Base-by-base conservation (phyloP, 306 rosid species). In the Albizia julibrissin region DNA sequence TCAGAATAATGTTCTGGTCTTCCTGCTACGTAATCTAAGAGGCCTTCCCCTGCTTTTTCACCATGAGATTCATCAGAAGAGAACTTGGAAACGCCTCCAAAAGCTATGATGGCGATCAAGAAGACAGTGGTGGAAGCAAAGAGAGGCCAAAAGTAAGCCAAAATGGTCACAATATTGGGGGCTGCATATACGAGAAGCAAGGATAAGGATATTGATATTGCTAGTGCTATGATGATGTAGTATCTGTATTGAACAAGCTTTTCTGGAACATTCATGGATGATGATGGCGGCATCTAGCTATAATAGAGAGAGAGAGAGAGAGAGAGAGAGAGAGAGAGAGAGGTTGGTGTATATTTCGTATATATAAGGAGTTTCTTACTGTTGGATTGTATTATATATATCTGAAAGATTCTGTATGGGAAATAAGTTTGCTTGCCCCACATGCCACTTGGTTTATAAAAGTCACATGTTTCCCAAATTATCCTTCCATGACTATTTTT, bases 121-220 rank as follows among this genome's bases (percentile, higher is more conserved):
- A 95, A 90, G 0, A 90, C 86, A 8, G 94, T 84, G 6, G 97
- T 95, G 69, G 98, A 93, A 74, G 90, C 95, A 68, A 95, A 88
- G 64, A 95, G 90, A 46, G 97, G 98, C 98, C 94, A 93, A 80
- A 94, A 94, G 80, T 83, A 92, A 31, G 90, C 90, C 79, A 94
- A 31, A 74, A 94, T 87, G 71, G 68, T 85, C 11, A 89, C n/a
- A 46, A 93, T 54, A 58, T 88, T 61, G 2, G 97, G 98, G 3
- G 93, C 93, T 37, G 81, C 94, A 81, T 90, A 93, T 11, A 91
- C 52, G 34, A 89, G 3, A 40, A 89, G 2, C 68, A 89, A 81
- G 43, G 89, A 91, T 62, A 89, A 37, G 16, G 80, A 40, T 40
- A 86, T 43, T 40, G 90, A 85, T 76, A 86, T 82, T 72, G 88